Percentiles rank a stretch among this genome's conserved stretches.
These are phyloP conservation scores for Leccinum rimulosum DNA, from an alignment of 768 basidiomycete genomes.

Conservation along the genomic window DNA sequence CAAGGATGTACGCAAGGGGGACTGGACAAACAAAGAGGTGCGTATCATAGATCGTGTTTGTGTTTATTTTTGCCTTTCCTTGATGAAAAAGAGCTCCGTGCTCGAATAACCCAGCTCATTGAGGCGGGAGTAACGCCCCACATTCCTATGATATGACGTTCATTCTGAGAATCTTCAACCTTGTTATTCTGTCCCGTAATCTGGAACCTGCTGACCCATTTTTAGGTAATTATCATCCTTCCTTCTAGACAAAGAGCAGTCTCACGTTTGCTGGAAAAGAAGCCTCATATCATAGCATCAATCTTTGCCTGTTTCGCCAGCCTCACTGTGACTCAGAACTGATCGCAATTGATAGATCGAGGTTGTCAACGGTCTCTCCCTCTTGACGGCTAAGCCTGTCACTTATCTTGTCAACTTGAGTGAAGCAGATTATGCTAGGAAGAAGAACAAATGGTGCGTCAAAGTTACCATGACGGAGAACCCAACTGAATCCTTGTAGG, in stretches of 20 bases:
- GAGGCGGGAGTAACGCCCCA: slow-evolving; percentile 93
- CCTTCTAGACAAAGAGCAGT: slow-evolving; percentile 61
- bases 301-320: neutral
- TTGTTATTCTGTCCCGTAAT: neutral
- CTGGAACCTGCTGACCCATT: slow-evolving; percentile 6
- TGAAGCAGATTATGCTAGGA: slow-evolving; percentile 90
- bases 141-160: slow-evolving; percentile 62
- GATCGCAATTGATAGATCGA: slow-evolving; percentile 60
- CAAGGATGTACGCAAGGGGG: slow-evolving; percentile 89
- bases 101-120: slow-evolving; percentile 95
- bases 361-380: slow-evolving; percentile 81
- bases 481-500: slow-evolving; percentile 40
- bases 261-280: slow-evolving; percentile 75
- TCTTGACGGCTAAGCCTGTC: slow-evolving; percentile 95
- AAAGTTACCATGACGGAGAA: neutral
- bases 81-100: slow-evolving; percentile 78
- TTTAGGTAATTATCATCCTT: slow-evolving; percentile 21
- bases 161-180: slow-evolving; percentile 37
- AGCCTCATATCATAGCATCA: slow-evolving; percentile 48
- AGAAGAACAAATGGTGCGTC: slow-evolving; percentile 95
- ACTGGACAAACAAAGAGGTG: slow-evolving; percentile 98
- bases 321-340: slow-evolving; percentile 7
- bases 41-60: slow-evolving; percentile 23
- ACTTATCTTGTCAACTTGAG: slow-evolving; percentile 98
- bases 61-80: slow-evolving; percentile 11